Evolutionary conservation across 164 flowering plant species (phyloP).

Genomic region (Tetrastigma voinierianum): DNA sequence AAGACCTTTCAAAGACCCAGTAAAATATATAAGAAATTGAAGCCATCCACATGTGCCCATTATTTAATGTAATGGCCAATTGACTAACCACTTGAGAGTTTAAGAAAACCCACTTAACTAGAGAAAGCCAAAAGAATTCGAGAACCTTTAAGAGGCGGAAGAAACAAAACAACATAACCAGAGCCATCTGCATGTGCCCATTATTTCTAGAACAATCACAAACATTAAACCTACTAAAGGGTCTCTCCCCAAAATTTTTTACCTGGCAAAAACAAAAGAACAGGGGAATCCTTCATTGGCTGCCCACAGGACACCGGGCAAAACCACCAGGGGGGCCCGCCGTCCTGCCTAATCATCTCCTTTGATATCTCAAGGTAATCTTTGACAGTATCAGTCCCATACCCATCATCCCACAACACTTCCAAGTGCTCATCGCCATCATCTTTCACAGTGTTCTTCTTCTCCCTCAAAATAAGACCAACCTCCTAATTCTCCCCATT

Average conservation of each 20-base stretch:
- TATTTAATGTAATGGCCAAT: too few species aligned
- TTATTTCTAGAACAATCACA: too few species aligned
- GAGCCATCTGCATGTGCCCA: too few species aligned
- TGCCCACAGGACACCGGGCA: slow-evolving; percentile 63
- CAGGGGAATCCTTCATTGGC: slow-evolving; percentile 63
- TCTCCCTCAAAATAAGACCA: slow-evolving; percentile 15
- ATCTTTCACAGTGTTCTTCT: slow-evolving; percentile 5
- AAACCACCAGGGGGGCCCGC: slow-evolving; percentile 89
- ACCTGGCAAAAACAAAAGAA: slow-evolving; percentile 84
- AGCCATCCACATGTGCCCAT: not conserved
- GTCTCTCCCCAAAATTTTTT: slow-evolving; percentile 10
- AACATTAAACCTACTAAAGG: too few species aligned
- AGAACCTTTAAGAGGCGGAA: too few species aligned
- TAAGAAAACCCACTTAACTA: too few species aligned
- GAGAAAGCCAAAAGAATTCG: too few species aligned
- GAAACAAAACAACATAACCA: too few species aligned
- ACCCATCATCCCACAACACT: slow-evolving; percentile 74
- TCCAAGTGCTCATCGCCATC: slow-evolving; percentile 29
- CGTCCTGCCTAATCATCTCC: slow-evolving; percentile 62
- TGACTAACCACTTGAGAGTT: not conserved
- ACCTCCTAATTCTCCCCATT: slow-evolving; percentile 36
- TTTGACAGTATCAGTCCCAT: slow-evolving; percentile 54
- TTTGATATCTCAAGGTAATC: slow-evolving; percentile 59
- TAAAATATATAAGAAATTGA: not conserved
- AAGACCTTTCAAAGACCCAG: not conserved